A percentile compares a stretch with the other conserved stretches of the same genome.
These are phyloP conservation scores for Phytopythium litorale DNA, from an alignment of 352 stramenopile species.

Conservation along the genomic window DNA sequence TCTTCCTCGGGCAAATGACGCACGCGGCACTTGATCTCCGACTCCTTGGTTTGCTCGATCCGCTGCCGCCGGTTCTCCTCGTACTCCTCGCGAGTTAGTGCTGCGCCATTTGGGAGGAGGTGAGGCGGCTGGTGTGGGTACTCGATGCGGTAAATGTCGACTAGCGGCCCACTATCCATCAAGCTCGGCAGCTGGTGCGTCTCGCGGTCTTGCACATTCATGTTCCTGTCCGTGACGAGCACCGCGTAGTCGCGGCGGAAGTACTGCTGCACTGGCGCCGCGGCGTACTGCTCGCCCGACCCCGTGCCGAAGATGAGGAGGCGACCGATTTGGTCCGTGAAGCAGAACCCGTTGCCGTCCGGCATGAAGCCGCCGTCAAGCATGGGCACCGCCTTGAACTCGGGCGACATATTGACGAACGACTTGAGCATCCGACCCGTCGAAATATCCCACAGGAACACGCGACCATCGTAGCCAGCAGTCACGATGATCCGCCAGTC, in stretches of 20 bases:
- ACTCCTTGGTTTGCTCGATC: constrained; percentile 64
- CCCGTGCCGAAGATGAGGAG: constrained; percentile 80
- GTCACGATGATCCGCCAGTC: constrained; percentile 77
- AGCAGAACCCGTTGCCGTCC: constrained; percentile 63
- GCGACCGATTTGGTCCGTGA: constrained; percentile 79
- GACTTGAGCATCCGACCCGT: constrained; percentile 56
- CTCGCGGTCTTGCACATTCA: constrained; percentile 87
- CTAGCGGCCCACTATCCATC: constrained; percentile 72
- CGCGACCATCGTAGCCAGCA: constrained; percentile 76
- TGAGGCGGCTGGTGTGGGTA: constrained; percentile 79
- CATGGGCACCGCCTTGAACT: constrained; percentile 60
- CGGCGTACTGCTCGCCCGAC: constrained; percentile 53
- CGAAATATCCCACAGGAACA: constrained; percentile 85
- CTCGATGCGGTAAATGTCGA: constrained; percentile 67
- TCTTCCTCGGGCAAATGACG: constrained; percentile 39
- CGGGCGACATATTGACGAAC: constrained; percentile 53
- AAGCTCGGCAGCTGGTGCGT: constrained; percentile 84
- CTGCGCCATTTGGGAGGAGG: constrained; percentile 27
- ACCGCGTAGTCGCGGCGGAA: constrained; percentile 90
- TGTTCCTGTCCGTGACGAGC: constrained; percentile 82
- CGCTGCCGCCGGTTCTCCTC: constrained; percentile 60
- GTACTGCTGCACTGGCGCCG: constrained; percentile 78
- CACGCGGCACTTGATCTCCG: constrained; percentile 58
- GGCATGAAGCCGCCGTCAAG: constrained; percentile 76
- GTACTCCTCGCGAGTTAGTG: constrained; percentile 38